These are phyloP conservation scores for Silybum marianum DNA, from an alignment of 129 eudicot genomes.

Conservation along the genomic window DNA sequence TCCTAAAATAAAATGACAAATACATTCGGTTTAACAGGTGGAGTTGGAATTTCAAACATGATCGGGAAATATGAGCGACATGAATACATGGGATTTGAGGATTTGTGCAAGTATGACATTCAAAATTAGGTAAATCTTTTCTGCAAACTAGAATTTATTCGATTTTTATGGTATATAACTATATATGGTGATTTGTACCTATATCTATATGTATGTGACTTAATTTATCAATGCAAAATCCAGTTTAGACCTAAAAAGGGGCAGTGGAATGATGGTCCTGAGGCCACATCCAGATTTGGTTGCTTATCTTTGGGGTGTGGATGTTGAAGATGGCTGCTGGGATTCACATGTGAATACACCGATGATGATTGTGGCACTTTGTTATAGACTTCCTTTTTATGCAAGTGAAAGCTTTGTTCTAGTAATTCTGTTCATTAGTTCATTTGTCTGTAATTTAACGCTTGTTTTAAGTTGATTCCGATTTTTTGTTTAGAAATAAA, in stretches of 20 bases:
- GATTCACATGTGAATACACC: slow-evolving; percentile 2
- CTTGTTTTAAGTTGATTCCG: background rate
- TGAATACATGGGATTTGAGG: slow-evolving; percentile 95
- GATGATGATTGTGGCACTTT: slow-evolving; percentile 13
- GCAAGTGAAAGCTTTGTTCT: background rate
- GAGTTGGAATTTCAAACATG: slow-evolving; percentile 93
- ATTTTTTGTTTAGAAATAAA: slow-evolving; percentile 1
- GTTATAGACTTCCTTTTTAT: background rate
- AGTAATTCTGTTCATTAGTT: slow-evolving; percentile 8
- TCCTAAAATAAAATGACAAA: background rate
- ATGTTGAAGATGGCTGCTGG: background rate
- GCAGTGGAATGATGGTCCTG: slow-evolving; percentile 1
- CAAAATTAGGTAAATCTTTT: slow-evolving; percentile 14
- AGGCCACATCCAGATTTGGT: background rate
- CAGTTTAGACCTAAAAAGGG: background rate
- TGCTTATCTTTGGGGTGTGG: background rate
- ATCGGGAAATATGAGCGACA: slow-evolving; percentile 62
- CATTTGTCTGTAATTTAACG: background rate
- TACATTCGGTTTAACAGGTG: slow-evolving; percentile 52
- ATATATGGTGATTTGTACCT: slow-evolving; percentile 12
- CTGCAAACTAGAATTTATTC: background rate
- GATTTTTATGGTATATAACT: background rate
- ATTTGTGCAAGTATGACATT: slow-evolving; percentile 74
- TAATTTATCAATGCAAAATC: slow-evolving; percentile 16
- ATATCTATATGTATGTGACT: background rate